Conservation (phyloP, 108 stramenopile genomes). For the Fragilariopsis cylindrus region DNA sequence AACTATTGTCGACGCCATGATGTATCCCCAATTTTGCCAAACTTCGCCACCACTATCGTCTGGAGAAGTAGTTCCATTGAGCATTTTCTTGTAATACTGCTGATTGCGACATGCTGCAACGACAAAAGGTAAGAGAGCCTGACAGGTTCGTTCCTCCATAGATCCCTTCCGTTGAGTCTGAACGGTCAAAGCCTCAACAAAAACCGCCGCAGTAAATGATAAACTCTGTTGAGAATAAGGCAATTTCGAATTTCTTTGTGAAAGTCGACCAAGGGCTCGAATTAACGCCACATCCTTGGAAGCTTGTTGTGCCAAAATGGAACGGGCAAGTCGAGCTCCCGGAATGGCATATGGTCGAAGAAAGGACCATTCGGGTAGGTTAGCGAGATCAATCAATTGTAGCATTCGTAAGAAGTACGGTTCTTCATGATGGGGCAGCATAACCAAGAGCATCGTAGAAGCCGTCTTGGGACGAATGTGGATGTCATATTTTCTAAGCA, state of each 20-base stretch:
- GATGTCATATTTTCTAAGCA: conserved; percentile 68
- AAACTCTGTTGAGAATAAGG: conserved; percentile 34
- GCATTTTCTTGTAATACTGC: not conserved
- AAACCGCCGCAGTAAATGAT: conserved; percentile 64
- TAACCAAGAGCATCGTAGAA: conserved; percentile 34
- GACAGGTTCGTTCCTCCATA: conserved; percentile 47
- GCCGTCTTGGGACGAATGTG: conserved; percentile 52
- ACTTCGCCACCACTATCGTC: not conserved
- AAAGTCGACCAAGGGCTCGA: conserved; percentile 34
- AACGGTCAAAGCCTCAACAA: conserved; percentile 64
- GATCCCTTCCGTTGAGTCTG: conserved; percentile 36
- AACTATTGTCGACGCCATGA: conserved; percentile 44
- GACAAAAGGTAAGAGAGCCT: conserved; percentile 45
- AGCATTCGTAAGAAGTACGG: conserved; percentile 49
- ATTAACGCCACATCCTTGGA: conserved; percentile 55
- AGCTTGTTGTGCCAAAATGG: conserved; percentile 48
- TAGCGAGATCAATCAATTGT: conserved; percentile 60
- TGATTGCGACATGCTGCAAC: conserved; percentile 42
- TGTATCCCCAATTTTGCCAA: conserved; percentile 40
- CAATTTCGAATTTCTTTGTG: conserved; percentile 30
- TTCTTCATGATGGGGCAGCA: conserved; percentile 60
- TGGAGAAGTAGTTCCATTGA: not conserved
- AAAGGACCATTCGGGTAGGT: conserved; percentile 49
- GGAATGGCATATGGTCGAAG: conserved; percentile 63
- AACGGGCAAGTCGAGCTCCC: conserved; percentile 30